Evolutionary conservation across 2,329 filamentous ascomycete species (phyloP), one percentile per base, ranked within the genome.

Genomic region (Ophiostoma perfectum): DNA sequence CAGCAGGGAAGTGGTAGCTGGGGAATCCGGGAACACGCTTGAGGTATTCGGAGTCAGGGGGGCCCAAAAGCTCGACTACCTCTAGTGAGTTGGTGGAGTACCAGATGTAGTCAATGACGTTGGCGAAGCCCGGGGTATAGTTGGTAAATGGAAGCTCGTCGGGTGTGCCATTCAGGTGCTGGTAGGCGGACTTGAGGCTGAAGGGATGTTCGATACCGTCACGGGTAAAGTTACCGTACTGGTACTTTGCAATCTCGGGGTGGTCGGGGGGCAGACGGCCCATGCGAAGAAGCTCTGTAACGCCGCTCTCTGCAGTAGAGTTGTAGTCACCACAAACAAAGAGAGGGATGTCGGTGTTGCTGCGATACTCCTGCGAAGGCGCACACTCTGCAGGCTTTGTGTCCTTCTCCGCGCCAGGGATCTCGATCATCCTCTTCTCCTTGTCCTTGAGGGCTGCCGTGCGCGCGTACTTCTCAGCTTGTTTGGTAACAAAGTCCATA

Each of bases 261-360:
- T 99, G 94, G 67, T 91, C 86, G 66, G 90, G 89, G 11, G 88
- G 83, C 27, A 99, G 85, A 58, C 86, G 87, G 52, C 95, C 95
- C 75, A 90, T 88, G 2, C 90, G 88, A 73, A 99, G 86, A 62
- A 99, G 83, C 72, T 97, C 93, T 77, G 96, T 97, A 0, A 97
- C 93, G 60, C 92, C 93, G 66, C 93, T 97, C 68, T 91, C 89
- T 12, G 87, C 86, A 1, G 89, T 90, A 4, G 94, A 97, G 80
- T 99, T 99, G 83, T 97, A 96, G 78, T 99, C 95, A 74, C 94
- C 94, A 74, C 94, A 97, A 66, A 99, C 86, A 70, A 99, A 80
- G 49, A 98, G 82, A 1, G 95, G 95, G 64, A 99, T 96, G 73
- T 96, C 91, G 0, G 92, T 90, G 73, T 91, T 92, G 75, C 86